Conservation (phyloP, 2,329 filamentous ascomycete genomes). For the Chaetomium sp. region DNA sequence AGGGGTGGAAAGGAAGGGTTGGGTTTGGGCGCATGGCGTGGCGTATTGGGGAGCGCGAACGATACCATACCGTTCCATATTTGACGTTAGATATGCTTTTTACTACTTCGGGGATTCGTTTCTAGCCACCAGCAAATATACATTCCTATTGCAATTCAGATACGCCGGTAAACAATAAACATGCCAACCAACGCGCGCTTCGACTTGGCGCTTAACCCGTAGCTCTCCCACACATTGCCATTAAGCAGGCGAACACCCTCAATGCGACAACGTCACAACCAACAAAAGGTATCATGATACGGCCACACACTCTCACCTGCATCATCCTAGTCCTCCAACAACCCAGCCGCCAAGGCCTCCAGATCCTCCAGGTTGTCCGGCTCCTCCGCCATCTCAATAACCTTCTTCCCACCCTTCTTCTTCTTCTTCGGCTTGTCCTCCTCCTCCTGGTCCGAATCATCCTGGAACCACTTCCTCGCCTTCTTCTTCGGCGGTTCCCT, state of each 20-base stretch:
- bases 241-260: neutral
- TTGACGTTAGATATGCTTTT: slow-evolving; percentile 9
- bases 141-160: neutral
- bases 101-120: neutral
- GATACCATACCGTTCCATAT: slow-evolving; percentile 17
- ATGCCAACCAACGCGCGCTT: neutral
- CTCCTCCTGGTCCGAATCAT: slow-evolving; percentile 48
- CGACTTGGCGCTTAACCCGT: neutral
- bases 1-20: neutral
- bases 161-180: neutral
- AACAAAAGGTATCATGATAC: slow-evolving; percentile 7
- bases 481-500: slow-evolving; percentile 55
- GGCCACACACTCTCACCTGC: neutral
- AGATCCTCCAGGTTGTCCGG: slow-evolving; percentile 79
- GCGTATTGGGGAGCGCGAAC: slow-evolving; percentile 1
- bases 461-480: slow-evolving; percentile 66
- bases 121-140: neutral
- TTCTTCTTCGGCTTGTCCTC: slow-evolving; percentile 53
- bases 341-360: slow-evolving; percentile 72
- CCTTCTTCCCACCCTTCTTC: slow-evolving; percentile 53
- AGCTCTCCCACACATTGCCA: neutral
- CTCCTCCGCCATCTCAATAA: slow-evolving; percentile 65
- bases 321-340: slow-evolving; percentile 56
- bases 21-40: neutral
- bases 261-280: neutral